Conservation (phyloP, 805 yeast species). For the Teunomyces barrocoloradensis region DNA sequence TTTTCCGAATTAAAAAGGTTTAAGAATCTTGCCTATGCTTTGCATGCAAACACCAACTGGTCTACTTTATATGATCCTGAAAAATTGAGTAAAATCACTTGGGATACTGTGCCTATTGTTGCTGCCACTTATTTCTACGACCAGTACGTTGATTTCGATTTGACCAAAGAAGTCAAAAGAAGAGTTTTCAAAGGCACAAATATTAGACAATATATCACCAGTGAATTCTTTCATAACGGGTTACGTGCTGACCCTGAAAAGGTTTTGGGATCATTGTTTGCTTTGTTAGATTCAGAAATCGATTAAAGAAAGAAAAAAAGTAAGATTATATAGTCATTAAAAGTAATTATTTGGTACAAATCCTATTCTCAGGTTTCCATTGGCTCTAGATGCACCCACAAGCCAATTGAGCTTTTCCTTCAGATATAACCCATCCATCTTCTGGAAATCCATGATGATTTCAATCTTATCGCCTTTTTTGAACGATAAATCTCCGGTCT, state of each 20-base stretch:
- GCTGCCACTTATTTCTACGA: constrained; percentile 50
- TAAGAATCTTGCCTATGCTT: constrained; percentile 37
- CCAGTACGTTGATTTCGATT: constrained; percentile 50
- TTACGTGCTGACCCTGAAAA: constrained; percentile 39
- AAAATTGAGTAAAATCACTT: constrained; percentile 26
- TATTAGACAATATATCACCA: constrained; percentile 42
- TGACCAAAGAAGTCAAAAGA: constrained; percentile 36
- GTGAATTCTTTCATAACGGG: constrained; percentile 53
- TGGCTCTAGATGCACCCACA: constrained; percentile 24
- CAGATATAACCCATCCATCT: constrained; percentile 17
- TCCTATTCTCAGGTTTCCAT: constrained; percentile 25
- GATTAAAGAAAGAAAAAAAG: constrained; percentile 22
- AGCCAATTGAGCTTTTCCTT: constrained; percentile 28
- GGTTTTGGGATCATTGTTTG: constrained; percentile 40
- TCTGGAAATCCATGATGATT: constrained; percentile 31
- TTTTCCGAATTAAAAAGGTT: constrained; percentile 41
- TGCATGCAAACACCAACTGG: constrained; percentile 37
- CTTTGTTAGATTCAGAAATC: constrained; percentile 37
- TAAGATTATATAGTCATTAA: constrained; percentile 3
- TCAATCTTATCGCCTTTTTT: constrained; percentile 31
- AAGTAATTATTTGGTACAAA: constrained; percentile 29
- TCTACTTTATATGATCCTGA: constrained; percentile 33
- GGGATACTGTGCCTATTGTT: constrained; percentile 42
- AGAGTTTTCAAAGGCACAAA: constrained; percentile 31
- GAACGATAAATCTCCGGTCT: constrained; percentile 39